Evolutionary conservation across 345 rosid species (phyloP).

Genomic region (Populus euphratica): DNA sequence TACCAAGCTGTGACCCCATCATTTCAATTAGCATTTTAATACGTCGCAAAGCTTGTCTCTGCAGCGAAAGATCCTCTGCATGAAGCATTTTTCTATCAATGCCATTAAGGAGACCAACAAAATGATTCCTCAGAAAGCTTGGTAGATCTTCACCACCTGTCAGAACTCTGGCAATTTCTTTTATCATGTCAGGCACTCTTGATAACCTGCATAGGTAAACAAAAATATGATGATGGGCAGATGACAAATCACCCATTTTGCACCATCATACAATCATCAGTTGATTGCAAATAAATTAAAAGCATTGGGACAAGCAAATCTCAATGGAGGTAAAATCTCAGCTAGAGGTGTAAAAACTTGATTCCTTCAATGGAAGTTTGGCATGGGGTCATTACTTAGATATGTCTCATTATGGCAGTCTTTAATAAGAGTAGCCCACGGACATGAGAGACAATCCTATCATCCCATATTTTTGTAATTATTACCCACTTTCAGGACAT

Average conservation of each 20-base stretch:
- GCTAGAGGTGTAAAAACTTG: background rate
- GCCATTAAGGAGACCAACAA: constrained; percentile 93
- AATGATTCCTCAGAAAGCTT: constrained; percentile 83
- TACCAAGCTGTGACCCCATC: constrained; percentile 87
- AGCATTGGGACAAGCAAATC: background rate
- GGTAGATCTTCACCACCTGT: constrained; percentile 79
- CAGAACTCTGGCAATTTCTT: constrained; percentile 71
- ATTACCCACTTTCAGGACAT: background rate
- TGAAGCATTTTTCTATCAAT: constrained; percentile 92
- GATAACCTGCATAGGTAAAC: constrained; percentile 55
- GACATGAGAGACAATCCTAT: background rate
- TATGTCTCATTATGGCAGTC: background rate
- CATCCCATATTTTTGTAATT: background rate
- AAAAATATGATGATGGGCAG: constrained; percentile 5
- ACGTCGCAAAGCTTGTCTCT: constrained; percentile 86
- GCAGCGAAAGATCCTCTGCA: constrained; percentile 61
- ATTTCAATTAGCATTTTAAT: constrained; percentile 81
- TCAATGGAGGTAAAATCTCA: background rate
- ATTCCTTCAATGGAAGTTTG: background rate
- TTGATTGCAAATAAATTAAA: background rate
- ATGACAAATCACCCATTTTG: background rate
- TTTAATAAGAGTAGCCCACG: background rate
- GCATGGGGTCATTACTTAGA: background rate
- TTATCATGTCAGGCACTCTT: constrained; percentile 72
- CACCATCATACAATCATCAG: background rate